Evolutionary conservation across 805 yeast species (phyloP).

Genomic region (Spathaspora boniae): DNA sequence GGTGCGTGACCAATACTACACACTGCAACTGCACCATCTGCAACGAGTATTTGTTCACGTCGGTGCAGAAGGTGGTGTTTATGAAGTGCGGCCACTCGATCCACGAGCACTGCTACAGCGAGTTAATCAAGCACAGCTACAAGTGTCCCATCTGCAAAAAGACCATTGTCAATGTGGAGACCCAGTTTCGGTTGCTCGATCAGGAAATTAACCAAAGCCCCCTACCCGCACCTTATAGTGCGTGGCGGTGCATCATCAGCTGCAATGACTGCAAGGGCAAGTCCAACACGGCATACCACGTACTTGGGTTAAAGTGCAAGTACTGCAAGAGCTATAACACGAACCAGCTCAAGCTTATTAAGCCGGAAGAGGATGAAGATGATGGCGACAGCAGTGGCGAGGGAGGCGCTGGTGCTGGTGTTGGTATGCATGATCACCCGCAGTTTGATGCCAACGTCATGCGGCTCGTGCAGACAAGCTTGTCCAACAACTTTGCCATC

Average conservation of each 20-base stretch:
- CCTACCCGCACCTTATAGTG: conserved; percentile 73
- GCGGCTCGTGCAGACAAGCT: conserved; percentile 32
- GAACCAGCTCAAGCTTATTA: conserved; percentile 62
- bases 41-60: conserved; percentile 84
- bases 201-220: conserved; percentile 74
- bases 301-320: conserved; percentile 82
- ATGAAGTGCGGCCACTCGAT: conserved; percentile 95
- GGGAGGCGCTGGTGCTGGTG: conserved; percentile 12
- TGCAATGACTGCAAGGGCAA: conserved; percentile 89
- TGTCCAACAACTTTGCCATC: conserved; percentile 35
- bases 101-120: conserved; percentile 80
- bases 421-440: no score
- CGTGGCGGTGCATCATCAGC: conserved; percentile 71
- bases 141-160: conserved; percentile 90
- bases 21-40: conserved; percentile 93
- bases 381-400: conserved; percentile 20
- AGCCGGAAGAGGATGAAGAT: conserved; percentile 54
- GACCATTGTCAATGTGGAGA: conserved; percentile 82
- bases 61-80: conserved; percentile 78
- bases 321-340: conserved; percentile 89
- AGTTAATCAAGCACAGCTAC: conserved; percentile 76
- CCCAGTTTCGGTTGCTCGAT: conserved; percentile 83
- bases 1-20: conserved; percentile 82
- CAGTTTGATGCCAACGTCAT: conserved; percentile 18
- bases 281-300: conserved; percentile 71